phyloP scores from a whole-genome alignment of 2,329 filamentous ascomycete genomes.

The Sclerotinia spermophila region DNA sequence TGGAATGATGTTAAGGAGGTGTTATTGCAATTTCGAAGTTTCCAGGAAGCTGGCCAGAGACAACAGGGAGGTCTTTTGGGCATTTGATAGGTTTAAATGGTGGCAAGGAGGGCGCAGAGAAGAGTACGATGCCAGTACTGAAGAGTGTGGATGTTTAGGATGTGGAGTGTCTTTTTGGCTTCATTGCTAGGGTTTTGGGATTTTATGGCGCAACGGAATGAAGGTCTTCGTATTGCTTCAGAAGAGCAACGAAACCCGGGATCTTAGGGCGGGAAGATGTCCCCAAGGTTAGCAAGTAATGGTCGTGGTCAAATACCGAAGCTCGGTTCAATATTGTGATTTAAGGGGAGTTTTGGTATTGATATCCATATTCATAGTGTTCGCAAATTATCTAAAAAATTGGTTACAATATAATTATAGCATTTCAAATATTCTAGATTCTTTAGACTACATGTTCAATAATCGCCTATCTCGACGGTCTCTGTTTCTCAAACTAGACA shows the following conservation, averaged over 20 bases:
- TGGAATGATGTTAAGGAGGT: conserved; percentile 12
- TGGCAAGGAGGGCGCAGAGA: background rate
- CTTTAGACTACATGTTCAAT: background rate
- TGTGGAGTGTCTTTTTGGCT: background rate
- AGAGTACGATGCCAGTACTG: background rate
- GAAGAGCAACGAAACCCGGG: background rate
- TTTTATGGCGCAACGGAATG: background rate
- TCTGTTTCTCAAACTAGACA: background rate
- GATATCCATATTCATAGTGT: conserved; percentile 3
- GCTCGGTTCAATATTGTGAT: background rate
- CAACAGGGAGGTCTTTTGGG: background rate
- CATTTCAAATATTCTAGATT: background rate
- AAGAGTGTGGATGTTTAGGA: background rate
- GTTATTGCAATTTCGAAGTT: background rate
- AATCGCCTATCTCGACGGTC: too few relatives aligned
- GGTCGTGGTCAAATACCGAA: background rate
- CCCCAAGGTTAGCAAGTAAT: background rate
- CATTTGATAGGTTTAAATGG: background rate
- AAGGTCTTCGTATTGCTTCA: background rate
- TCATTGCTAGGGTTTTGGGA: background rate
- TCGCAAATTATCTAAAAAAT: background rate
- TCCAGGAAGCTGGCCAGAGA: conserved; percentile 2
- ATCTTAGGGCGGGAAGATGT: background rate
- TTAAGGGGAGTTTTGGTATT: conserved; percentile 1
- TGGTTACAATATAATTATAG: background rate